Percentiles rank a stretch among this genome's conserved stretches.
These are phyloP conservation scores for Cercophora newfieldiana DNA, from an alignment of 495 filamentous ascomycete genomes.

Conservation along the genomic window DNA sequence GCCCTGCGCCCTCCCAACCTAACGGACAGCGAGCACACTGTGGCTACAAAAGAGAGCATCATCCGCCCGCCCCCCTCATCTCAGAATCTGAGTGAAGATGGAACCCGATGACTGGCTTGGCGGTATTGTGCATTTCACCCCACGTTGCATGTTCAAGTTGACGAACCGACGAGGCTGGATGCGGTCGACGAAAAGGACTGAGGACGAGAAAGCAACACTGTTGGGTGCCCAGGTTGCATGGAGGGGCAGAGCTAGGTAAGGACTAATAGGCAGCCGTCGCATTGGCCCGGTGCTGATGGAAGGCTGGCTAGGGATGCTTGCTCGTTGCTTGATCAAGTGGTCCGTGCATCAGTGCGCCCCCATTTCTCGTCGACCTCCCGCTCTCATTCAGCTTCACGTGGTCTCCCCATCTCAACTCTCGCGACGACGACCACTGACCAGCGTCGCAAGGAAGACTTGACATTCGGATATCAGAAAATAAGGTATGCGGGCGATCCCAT, in stretches of 20 bases:
- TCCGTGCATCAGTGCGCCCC: conserved; percentile 24
- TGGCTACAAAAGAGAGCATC: too few species aligned
- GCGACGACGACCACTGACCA: conserved; percentile 16
- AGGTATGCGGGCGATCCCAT: conserved; percentile 23
- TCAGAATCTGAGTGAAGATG: too few species aligned
- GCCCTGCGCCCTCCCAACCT: not conserved
- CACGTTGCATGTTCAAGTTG: not conserved
- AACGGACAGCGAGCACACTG: too few species aligned
- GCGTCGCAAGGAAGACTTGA: conserved; percentile 5
- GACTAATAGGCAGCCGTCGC: not conserved
- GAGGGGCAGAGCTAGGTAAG: conserved; percentile 6
- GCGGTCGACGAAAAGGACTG: not conserved
- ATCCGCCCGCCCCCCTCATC: too few species aligned
- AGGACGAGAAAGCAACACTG: not conserved
- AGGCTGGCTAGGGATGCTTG: not conserved
- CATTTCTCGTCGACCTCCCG: conserved; percentile 23
- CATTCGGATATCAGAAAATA: conserved; percentile 9
- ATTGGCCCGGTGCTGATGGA: not conserved
- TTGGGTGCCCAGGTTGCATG: conserved; percentile 1
- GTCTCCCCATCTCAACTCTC: conserved; percentile 34
- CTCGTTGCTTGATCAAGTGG: conserved; percentile 17
- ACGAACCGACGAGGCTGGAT: not conserved
- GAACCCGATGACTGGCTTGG: not conserved
- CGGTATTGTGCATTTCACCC: not conserved
- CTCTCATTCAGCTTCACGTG: conserved; percentile 36